These are phyloP conservation scores for Metschnikowia santaceciliae DNA, from an alignment of 805 yeast species.

Conservation along the genomic window DNA sequence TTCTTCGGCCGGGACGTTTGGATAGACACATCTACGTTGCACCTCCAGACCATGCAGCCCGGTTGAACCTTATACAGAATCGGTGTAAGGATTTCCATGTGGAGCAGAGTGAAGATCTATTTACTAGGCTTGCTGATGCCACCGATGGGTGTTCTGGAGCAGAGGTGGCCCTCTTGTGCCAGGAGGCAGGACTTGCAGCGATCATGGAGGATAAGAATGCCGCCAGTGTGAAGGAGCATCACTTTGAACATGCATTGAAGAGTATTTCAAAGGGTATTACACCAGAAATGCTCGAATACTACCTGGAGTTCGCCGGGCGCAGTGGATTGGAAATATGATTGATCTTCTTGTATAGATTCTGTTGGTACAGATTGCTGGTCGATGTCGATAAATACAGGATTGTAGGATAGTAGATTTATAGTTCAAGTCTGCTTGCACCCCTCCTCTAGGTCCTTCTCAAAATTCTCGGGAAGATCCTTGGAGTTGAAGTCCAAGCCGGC, in stretches of 20 bases:
- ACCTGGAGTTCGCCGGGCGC: constrained; percentile 48
- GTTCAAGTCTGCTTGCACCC: constrained; percentile 46
- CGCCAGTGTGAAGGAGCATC: constrained; percentile 50
- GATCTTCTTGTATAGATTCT: too few species aligned
- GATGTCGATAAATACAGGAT: background rate
- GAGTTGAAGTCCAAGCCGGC: constrained; percentile 45
- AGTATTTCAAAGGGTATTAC: constrained; percentile 79
- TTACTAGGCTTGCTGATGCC: constrained; percentile 50
- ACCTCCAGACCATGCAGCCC: constrained; percentile 83
- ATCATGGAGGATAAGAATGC: constrained; percentile 72
- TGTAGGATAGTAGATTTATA: background rate
- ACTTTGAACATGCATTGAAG: constrained; percentile 66
- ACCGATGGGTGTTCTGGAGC: constrained; percentile 97
- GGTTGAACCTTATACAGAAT: constrained; percentile 72
- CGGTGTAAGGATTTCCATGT: constrained; percentile 63
- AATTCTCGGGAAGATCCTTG: constrained; percentile 51
- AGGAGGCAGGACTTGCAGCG: constrained; percentile 94
- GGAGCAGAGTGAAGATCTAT: constrained; percentile 35
- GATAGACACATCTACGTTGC: constrained; percentile 91
- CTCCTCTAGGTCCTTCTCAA: constrained; percentile 52
- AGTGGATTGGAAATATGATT: constrained; percentile 27
- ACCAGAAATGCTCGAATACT: constrained; percentile 76
- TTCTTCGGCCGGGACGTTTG: constrained; percentile 91
- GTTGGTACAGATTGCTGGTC: too few species aligned
- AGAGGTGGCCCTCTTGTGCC: constrained; percentile 85